phyloP scores from a whole-genome alignment of 2,329 filamentous ascomycete species.

The Xylaria sp. region DNA sequence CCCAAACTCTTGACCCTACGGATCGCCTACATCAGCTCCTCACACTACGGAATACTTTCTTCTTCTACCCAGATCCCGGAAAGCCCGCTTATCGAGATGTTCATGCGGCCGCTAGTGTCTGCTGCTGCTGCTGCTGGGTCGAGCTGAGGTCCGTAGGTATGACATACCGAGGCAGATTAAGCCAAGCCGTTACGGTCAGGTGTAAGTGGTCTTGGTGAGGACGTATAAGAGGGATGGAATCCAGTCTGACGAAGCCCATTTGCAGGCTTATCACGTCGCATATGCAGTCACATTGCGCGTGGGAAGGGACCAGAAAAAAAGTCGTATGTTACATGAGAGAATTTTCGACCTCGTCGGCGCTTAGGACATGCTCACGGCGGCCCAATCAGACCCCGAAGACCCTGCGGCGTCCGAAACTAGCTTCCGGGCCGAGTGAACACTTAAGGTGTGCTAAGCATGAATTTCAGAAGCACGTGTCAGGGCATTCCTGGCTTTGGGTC shows the following conservation, averaged over 20 bases:
- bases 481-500: not conserved
- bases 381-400: conserved; percentile 15
- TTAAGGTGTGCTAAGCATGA: not conserved
- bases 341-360: conserved; percentile 18
- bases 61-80: not conserved
- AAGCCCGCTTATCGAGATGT: conserved; percentile 4
- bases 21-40: not conserved
- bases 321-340: conserved; percentile 13
- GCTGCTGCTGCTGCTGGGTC: too few relatives aligned
- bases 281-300: conserved; percentile 10
- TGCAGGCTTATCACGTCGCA: conserved; percentile 9
- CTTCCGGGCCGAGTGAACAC: not conserved
- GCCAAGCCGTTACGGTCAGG: too few relatives aligned
- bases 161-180: too few relatives aligned
- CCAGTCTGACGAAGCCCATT: not conserved
- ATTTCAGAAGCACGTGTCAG: not conserved
- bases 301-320: too few relatives aligned
- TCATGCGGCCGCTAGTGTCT: conserved; percentile 6
- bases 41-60: not conserved
- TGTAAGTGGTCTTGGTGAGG: not conserved
- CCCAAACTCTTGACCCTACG: not conserved
- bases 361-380: conserved; percentile 10
- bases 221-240: not conserved
- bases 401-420: conserved; percentile 1
- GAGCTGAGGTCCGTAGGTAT: too few relatives aligned